Evolutionary conservation across 306 rosid species (phyloP), one percentile per base, ranked within the genome.

Genomic region (Begonia masoniana): DNA sequence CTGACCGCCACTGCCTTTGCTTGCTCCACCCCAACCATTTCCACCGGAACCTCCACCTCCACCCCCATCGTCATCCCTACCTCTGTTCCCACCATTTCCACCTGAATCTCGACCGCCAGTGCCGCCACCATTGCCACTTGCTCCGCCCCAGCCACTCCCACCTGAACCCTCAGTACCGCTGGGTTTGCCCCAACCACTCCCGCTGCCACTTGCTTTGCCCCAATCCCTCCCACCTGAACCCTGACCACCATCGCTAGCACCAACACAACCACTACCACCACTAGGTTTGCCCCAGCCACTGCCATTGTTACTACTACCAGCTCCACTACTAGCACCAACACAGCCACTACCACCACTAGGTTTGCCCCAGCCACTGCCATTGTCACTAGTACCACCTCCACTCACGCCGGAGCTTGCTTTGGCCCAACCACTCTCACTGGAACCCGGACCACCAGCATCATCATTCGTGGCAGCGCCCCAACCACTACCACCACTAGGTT

Each of bases 301-400:
- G 50, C 53, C 53, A 14, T 9, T 50, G 11, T 50, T 8, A n/a
- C 24, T 13, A 50, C 23, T 8, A 50, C 19, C 16, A 10, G 6
- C 15, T 10, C 49, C 15, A 45, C n/a, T 43, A 6, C n/a, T 43
- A 10, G 10, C 47, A 9, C 13, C 13, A 43, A 1, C n/a, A n/a
- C n/a, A n/a, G n/a, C n/a, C n/a, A n/a, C n/a, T n/a, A 43, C 47
- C 47, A 43, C 47, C 47, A 43, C 47, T 43, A 14, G n/a, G n/a
- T 3, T 26, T 26, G 36, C 36, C 50, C 50, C 50, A 14, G 15
- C 50, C 50, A 46, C 15, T 46, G 50, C 52, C 52, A 14, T 7
- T 50, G 10, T 50, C 21, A 13, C 23, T 13, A 50, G 4, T 7
- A 50, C n/a, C n/a, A n/a, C n/a, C n/a, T n/a, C n/a, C n/a, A n/a